Conservation (phyloP, 176 grass and related monocot species). For the barley (Hordeum vulgare) region MorexV3_pseudomolecules_assembly NC_058521.1:528600748-528601247, state of each 20-base stretch:
- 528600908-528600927: background rate
- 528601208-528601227: slow-evolving; percentile 65
- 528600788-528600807: background rate
- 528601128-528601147: background rate
- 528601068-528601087: background rate
- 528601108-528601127: background rate
- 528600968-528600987: background rate
- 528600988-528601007: background rate
- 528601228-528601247: slow-evolving; percentile 60
- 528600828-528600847: background rate
- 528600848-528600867: background rate
- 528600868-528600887: background rate
- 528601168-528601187: slow-evolving; percentile 28
- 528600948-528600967: background rate
- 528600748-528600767: background rate
- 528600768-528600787: background rate
- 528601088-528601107: background rate
- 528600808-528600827: slow-evolving; percentile 5
- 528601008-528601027: background rate
- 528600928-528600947: background rate
- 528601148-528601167: slow-evolving; percentile 7
- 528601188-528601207: slow-evolving; percentile 46
- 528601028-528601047: slow-evolving; percentile 1
- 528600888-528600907: background rate
- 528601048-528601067: background rate